Evolutionary conservation across 2,329 filamentous ascomycete species (phyloP), one percentile per base, ranked within the genome.

Genomic region (Botrytis medusae): DNA sequence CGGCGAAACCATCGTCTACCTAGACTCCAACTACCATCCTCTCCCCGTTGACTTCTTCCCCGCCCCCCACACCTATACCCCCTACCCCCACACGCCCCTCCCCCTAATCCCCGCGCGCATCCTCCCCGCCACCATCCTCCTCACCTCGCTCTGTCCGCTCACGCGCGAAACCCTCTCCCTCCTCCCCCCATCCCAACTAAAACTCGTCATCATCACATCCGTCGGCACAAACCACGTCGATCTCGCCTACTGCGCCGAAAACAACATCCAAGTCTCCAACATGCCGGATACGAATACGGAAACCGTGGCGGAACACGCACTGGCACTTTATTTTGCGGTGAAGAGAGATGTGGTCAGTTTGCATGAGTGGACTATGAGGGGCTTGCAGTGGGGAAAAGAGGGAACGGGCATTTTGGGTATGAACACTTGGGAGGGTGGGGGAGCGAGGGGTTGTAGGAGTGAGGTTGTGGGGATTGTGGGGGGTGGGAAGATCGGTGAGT

Each of bases 161-260:
- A 69, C 65, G 7, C 20, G 46, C 1, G 16, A 57, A 32, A 57
- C 34, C 1, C 32, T 69, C 34, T 54, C 46, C 5, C 25, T n/a
- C 2, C n/a, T 54, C 37, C 65, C 48, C 9, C 29, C n/a, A 2
- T 8, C 25, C 32, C 65, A 59, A 32, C 48, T 69, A 22, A 69
- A 69, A 69, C 65, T 69, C 48, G 59, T 69, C 16, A 69, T 69
- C 46, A 69, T 69, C 65, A 54, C 48, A 20, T 54, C 48, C 29
- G 64, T 68, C n/a, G 48, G 65, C 1, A 69, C 65, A 16, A 69
- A 69, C 65, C 65, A 69, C 34, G 65, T 69, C 9, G 65, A 69
- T 32, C 48, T 69, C 1, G 18, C 22, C 34, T 69, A 54, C 18
- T 69, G 65, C 42, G n/a, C 46, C 1, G 48, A 40, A 20, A 22